Percentiles rank a stretch among this genome's conserved stretches.
phyloP scores from a whole-genome alignment of 257 asterid genomes.

The Fraxinus pennsylvanica region DNA sequence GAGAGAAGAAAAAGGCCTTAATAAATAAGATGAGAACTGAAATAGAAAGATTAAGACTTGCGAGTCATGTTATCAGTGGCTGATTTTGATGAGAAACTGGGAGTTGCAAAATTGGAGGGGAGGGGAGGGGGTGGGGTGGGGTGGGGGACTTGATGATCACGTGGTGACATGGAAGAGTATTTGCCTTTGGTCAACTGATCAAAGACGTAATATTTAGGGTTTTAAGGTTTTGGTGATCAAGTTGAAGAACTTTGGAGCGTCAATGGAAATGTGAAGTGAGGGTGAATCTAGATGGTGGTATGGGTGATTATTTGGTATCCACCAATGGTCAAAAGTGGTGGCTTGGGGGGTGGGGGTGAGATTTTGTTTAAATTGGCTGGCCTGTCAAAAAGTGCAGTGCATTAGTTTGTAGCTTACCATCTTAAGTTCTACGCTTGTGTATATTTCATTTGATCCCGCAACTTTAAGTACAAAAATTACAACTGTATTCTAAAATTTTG shows the following conservation, averaged over 20 bases:
- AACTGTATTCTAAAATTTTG: too few species aligned
- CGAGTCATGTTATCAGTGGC: neutral
- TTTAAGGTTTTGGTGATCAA: neutral
- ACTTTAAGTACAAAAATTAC: too few species aligned
- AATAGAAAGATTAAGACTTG: slow-evolving; percentile 11
- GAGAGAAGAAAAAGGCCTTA: slow-evolving; percentile 14
- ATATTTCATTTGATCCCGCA: too few species aligned
- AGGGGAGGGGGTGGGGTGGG: neutral
- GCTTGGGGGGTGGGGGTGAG: too few species aligned
- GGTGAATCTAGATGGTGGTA: too few species aligned
- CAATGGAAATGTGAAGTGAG: neutral
- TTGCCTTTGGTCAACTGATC: neutral
- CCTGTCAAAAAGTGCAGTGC: too few species aligned
- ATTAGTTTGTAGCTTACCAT: too few species aligned
- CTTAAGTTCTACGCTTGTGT: too few species aligned
- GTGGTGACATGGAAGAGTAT: neutral
- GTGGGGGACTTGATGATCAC: neutral
- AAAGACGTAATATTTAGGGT: too few species aligned
- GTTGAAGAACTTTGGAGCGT: neutral
- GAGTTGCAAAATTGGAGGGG: neutral
- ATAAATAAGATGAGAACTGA: neutral
- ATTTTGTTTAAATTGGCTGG: too few species aligned
- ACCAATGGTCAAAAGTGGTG: too few species aligned
- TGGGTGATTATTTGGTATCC: too few species aligned
- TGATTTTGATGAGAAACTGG: neutral